Conservation (phyloP, 2,329 filamentous ascomycete species). For the Pseudogymnoascus sp. region DNA sequence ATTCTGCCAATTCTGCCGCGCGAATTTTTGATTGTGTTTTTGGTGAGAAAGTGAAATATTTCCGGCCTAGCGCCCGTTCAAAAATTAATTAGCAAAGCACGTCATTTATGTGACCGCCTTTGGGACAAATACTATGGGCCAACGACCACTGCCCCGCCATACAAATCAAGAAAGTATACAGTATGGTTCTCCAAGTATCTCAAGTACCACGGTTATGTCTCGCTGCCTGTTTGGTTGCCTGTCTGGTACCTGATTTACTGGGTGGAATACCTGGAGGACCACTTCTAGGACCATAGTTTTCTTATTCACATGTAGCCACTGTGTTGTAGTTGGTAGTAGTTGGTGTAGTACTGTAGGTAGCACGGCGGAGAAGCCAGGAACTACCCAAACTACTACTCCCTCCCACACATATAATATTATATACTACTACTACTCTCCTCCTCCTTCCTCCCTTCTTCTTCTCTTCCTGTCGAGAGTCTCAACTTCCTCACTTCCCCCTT, state of each 20-base stretch:
- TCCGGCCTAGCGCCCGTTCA: neutral
- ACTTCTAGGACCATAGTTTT: neutral
- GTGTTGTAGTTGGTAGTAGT: neutral
- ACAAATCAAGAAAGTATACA: neutral
- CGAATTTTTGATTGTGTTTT: too few species aligned
- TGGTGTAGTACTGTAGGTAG: neutral
- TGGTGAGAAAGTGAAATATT: neutral
- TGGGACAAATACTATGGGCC: neutral
- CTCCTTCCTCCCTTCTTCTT: neutral
- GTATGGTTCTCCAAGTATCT: neutral
- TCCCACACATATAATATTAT: neutral
- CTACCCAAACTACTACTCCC: neutral
- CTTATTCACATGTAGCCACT: neutral
- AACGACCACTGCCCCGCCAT: neutral
- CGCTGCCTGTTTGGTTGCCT: too few species aligned
- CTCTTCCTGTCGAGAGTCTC: neutral
- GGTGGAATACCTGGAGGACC: neutral
- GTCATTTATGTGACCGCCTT: constrained; percentile 1
- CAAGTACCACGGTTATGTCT: neutral
- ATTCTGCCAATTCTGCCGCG: neutral
- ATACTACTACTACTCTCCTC: neutral
- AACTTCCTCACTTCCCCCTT: neutral
- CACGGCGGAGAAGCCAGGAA: neutral
- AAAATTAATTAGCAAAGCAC: constrained; percentile 4
- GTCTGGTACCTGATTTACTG: neutral